Conservation (phyloP, 2,329 filamentous ascomycete species). For the Monilinia vaccinii-corymbosi region DNA sequence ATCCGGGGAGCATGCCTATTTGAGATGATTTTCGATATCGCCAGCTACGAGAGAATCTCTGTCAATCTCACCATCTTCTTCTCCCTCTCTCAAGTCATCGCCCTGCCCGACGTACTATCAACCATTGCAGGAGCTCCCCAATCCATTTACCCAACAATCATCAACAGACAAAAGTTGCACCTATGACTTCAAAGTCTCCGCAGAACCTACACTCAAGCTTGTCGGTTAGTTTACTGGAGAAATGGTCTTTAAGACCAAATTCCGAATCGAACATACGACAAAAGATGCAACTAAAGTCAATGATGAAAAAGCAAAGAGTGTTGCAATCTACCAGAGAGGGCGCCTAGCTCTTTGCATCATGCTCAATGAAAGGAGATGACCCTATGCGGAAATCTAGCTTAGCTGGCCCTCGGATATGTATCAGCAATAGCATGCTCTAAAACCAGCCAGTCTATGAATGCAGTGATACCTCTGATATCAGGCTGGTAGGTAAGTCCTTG, state of each 20-base stretch:
- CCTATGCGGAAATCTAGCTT: background rate
- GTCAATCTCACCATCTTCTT: background rate
- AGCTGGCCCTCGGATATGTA: background rate
- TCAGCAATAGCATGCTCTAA: background rate
- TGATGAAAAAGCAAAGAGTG: background rate
- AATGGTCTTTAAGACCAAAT: background rate
- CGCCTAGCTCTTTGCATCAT: no score
- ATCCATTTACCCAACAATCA: background rate
- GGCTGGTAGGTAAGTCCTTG: no score
- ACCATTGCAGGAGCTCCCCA: background rate
- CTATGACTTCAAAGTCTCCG: no score
- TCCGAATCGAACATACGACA: background rate
- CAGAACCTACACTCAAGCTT: background rate
- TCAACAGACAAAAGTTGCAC: background rate
- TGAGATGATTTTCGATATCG: background rate
- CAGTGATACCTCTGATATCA: background rate
- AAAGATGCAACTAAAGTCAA: background rate
- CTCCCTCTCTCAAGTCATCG: no score
- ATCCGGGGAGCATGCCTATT: background rate
- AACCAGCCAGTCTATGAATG: background rate
- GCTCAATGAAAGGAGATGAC: background rate
- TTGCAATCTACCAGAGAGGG: background rate
- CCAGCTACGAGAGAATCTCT: background rate
- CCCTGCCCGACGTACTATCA: no score
- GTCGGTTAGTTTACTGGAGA: background rate